phyloP scores from a whole-genome alignment of 305 asterid species.

The Rubia tinctorum region DNA sequence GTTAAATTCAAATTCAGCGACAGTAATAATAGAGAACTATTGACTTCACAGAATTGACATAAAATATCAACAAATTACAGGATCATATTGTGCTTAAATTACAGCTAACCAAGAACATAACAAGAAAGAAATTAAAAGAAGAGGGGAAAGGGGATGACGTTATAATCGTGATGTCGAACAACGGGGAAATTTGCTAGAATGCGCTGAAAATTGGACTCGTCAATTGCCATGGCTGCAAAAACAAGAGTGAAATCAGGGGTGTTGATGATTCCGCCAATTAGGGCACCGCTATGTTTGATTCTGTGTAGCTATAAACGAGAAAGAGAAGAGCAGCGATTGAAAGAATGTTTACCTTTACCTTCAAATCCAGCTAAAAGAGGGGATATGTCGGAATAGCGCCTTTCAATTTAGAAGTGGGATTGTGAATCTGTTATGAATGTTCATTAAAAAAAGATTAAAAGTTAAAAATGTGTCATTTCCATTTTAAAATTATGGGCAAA shows the following conservation, averaged over 20 bases:
- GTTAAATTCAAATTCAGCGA: not conserved
- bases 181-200: slow-evolving; percentile 77
- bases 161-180: slow-evolving; percentile 72
- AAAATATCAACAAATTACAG: not conserved
- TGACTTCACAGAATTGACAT: not conserved
- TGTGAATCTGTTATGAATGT: no score
- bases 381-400: not conserved
- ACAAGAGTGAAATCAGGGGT: not conserved
- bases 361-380: not conserved
- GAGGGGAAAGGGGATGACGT: slow-evolving; percentile 33
- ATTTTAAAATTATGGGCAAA: no score
- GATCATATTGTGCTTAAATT: not conserved
- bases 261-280: not conserved
- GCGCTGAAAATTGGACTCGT: slow-evolving; percentile 64
- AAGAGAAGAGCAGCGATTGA: not conserved
- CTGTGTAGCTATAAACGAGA: not conserved
- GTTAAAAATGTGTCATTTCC: no score
- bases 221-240: slow-evolving; percentile 39
- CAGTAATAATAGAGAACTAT: not conserved
- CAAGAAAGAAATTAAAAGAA: not conserved
- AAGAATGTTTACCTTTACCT: not conserved
- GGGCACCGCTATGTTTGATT: not conserved
- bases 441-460: no score
- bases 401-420: not conserved
- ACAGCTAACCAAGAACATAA: not conserved